A percentile compares a stretch with the other conserved stretches of the same genome.
phyloP scores from a whole-genome alignment of 2,329 filamentous ascomycete genomes.

The Ascochyta fabae region DNA sequence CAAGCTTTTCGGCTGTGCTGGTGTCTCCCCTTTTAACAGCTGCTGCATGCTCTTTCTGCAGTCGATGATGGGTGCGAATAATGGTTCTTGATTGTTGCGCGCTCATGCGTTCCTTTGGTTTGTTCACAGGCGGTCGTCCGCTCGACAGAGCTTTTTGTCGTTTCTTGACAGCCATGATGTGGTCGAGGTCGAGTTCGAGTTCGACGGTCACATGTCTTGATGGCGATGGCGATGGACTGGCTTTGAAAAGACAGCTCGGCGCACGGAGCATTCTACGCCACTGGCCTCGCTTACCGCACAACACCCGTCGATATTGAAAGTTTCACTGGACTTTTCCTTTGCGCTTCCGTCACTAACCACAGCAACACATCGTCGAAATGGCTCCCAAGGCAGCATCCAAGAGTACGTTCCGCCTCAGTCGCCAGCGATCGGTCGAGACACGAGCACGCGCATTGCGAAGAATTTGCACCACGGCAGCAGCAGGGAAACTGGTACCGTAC shows the following conservation, averaged over 20 bases:
- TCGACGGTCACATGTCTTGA: conserved; percentile 10
- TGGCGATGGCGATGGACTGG: neutral
- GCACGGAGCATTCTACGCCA: conserved; percentile 7
- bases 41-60: conserved; percentile 63
- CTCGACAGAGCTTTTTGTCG: conserved; percentile 43
- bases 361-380: conserved; percentile 50
- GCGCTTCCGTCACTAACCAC: conserved; percentile 38
- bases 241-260: neutral
- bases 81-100: conserved; percentile 64
- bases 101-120: conserved; percentile 53
- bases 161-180: conserved; percentile 43
- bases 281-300: conserved; percentile 22
- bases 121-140: conserved; percentile 41
- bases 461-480: conserved; percentile 14
- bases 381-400: conserved; percentile 48
- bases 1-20: conserved; percentile 51
- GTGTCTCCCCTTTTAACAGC: conserved; percentile 55
- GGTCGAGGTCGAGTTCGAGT: neutral
- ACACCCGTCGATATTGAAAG: conserved; percentile 23
- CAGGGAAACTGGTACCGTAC: conserved; percentile 13
- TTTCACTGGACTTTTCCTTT: conserved; percentile 28
- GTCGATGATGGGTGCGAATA: conserved; percentile 65
- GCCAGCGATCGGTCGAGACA: conserved; percentile 20
- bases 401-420: conserved; percentile 37
- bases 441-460: conserved; percentile 14